These are phyloP conservation scores for Paramecium octaurelia DNA, from an alignment of 73 alveolate genomes.

Conservation along the genomic window DNA sequence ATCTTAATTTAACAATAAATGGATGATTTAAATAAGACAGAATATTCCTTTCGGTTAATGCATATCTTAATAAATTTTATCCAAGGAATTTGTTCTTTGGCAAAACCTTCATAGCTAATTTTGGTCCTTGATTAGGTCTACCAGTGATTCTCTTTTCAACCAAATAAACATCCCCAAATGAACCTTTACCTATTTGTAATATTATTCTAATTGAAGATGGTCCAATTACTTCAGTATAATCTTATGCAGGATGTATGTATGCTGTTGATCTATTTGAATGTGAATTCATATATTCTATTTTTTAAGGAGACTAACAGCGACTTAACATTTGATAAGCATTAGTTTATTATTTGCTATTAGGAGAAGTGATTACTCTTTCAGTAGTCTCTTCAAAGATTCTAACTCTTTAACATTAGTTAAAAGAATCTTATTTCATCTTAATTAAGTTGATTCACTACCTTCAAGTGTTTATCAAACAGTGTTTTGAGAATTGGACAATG, in stretches of 20 bases:
- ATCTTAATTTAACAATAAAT: conserved; percentile 88
- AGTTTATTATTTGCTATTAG: neutral
- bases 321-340: conserved; percentile 32
- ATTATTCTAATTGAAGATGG: conserved; percentile 43
- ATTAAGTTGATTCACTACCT: neutral
- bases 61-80: conserved; percentile 91
- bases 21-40: conserved; percentile 85
- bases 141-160: conserved; percentile 84
- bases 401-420: conserved; percentile 37
- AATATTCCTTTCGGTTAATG: conserved; percentile 93
- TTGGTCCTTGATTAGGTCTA: conserved; percentile 24
- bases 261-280: conserved; percentile 16
- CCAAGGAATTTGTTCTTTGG: conserved; percentile 82
- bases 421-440: conserved; percentile 35
- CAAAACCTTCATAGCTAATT: conserved; percentile 94
- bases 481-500: neutral
- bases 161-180: conserved; percentile 95
- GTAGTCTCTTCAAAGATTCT: conserved; percentile 14
- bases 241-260: neutral
- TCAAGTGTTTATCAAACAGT: conserved; percentile 1
- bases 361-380: neutral
- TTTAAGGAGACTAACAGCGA: neutral
- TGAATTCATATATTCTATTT: neutral
- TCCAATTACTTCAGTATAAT: conserved; percentile 9
- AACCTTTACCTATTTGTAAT: conserved; percentile 82